Percentiles rank a stretch among this genome's conserved stretches.
Conservation (phyloP, 495 filamentous ascomycete genomes). For the Aspergillus affinis region DNA sequence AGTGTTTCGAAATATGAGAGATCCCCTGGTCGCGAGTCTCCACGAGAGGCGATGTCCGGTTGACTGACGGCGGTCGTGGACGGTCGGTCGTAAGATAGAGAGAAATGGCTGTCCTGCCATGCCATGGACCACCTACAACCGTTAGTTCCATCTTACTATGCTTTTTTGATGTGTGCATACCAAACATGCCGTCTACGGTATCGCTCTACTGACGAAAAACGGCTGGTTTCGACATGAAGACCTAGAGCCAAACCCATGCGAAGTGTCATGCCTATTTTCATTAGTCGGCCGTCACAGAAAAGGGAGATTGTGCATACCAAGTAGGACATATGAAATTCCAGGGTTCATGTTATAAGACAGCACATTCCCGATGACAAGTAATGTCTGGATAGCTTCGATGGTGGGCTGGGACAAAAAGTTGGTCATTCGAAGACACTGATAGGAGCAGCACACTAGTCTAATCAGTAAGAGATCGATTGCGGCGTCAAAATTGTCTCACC, state of each 20-base stretch:
- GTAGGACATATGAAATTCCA: conserved; percentile 58
- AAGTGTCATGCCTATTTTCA: conserved; percentile 49
- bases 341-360: conserved; percentile 66
- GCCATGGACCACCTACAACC: conserved; percentile 53
- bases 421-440: conserved; percentile 61
- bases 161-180: conserved; percentile 20
- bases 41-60: conserved; percentile 46
- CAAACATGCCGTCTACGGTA: conserved; percentile 46
- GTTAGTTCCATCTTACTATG: conserved; percentile 12
- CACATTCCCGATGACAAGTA: conserved; percentile 59
- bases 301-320: conserved; percentile 34
- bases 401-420: conserved; percentile 61
- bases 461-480: conserved; percentile 3
- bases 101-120: conserved; percentile 63
- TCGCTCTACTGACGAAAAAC: conserved; percentile 40
- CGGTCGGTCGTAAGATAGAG: conserved; percentile 58
- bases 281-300: neutral
- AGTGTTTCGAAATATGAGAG: conserved; percentile 54
- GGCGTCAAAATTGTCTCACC: conserved; percentile 29
- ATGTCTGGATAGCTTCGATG: conserved; percentile 56
- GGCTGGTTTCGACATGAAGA: conserved; percentile 52
- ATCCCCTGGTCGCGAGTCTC: conserved; percentile 40
- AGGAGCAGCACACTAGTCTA: conserved; percentile 56
- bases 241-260: conserved; percentile 58
- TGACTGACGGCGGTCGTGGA: conserved; percentile 52